phyloP scores from a whole-genome alignment of 345 rosid species.

The Pugionium dolabratum region DNA sequence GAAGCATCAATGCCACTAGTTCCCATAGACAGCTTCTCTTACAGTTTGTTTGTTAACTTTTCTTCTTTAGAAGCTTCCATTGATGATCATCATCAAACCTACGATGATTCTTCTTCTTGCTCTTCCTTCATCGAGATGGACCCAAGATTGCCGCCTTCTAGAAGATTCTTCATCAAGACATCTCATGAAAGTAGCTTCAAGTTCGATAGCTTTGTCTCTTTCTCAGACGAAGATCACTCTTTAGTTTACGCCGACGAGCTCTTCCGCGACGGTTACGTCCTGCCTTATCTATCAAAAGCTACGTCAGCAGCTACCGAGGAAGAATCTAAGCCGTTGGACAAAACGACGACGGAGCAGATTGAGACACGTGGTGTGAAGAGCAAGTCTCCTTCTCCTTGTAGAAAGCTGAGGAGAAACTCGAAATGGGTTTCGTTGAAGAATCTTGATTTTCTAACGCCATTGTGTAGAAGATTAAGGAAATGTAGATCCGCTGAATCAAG shows the following conservation, averaged over 20 bases:
- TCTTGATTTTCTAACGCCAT: conserved; percentile 68
- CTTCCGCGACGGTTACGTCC: conserved; percentile 72
- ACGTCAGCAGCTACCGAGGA: conserved; percentile 8
- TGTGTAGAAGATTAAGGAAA: conserved; percentile 56
- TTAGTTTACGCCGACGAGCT: conserved; percentile 85
- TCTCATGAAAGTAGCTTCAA: conserved; percentile 66
- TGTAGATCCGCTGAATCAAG: conserved; percentile 47
- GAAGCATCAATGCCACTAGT: conserved; percentile 62
- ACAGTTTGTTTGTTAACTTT: conserved; percentile 82
- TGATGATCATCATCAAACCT: conserved; percentile 58
- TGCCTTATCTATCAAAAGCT: conserved; percentile 58
- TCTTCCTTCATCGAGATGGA: conserved; percentile 95
- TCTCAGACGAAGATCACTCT: conserved; percentile 48
- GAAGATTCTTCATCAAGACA: conserved; percentile 61
- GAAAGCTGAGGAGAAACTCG: conserved; percentile 59
- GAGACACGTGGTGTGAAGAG: conserved; percentile 25
- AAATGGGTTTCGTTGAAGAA: conserved; percentile 62
- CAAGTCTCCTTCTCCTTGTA: conserved; percentile 40
- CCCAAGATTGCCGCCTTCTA: conserved; percentile 87
- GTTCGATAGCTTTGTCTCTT: conserved; percentile 68
- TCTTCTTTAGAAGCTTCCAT: conserved; percentile 56
- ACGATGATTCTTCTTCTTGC: conserved; percentile 71
- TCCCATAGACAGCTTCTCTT: conserved; percentile 90
- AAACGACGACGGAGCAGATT: not conserved
- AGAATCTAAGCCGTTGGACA: conserved; percentile 30